A percentile compares a stretch with the other conserved stretches of the same genome.
Evolutionary conservation across 2,329 filamentous ascomycete species (phyloP).

Genomic region (Corynespora cassiicola): DNA sequence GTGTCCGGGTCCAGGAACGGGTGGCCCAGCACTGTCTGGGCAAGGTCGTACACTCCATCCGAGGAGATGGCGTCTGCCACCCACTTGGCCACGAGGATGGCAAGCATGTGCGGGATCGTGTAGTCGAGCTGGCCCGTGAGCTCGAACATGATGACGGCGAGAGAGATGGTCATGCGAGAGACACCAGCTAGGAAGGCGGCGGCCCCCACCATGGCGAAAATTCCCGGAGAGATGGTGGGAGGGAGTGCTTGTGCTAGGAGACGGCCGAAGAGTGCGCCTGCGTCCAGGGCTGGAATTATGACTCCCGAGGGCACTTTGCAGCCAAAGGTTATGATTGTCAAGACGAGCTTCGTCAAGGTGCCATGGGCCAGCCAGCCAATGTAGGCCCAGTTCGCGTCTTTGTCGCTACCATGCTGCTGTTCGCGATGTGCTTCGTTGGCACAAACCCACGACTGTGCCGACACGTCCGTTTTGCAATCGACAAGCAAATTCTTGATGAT

Average conservation of each 20-base stretch:
- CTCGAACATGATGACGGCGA: conserved; percentile 67
- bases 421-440: too few species aligned
- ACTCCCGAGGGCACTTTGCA: conserved; percentile 67
- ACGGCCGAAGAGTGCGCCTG: conserved; percentile 64
- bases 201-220: conserved; percentile 67
- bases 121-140: conserved; percentile 66
- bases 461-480: conserved; percentile 54
- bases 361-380: conserved; percentile 61
- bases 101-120: conserved; percentile 64
- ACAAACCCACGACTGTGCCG: conserved; percentile 57
- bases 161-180: conserved; percentile 64
- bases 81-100: conserved; percentile 67
- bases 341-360: conserved; percentile 60
- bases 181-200: conserved; percentile 66
- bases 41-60: conserved; percentile 65
- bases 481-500: conserved; percentile 64
- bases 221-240: conserved; percentile 59
- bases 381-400: conserved; percentile 49
- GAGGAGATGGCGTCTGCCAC: conserved; percentile 60
- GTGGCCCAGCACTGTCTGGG: conserved; percentile 65
- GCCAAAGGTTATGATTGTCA: conserved; percentile 66
- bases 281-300: conserved; percentile 66
- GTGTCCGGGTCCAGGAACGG: conserved; percentile 64
- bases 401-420: too few species aligned
- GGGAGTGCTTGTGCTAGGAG: conserved; percentile 57